phyloP scores from a whole-genome alignment of 495 filamentous ascomycete species.

The Penicillium roqueforti region DNA sequence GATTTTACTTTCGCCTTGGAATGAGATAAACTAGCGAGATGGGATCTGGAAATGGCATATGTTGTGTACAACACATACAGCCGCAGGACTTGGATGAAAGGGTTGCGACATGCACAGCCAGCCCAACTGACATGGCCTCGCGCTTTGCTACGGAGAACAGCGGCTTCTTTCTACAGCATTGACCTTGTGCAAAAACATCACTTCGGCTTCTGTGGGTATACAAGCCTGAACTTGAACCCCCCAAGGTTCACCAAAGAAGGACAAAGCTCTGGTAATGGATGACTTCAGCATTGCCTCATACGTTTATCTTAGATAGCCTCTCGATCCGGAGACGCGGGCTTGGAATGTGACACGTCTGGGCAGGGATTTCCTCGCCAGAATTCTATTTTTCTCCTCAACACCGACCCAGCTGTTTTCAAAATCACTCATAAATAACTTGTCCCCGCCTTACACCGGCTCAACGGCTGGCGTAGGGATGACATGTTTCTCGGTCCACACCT shows the following conservation, averaged over 20 bases:
- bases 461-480: background rate
- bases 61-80: background rate
- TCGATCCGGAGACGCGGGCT: slow-evolving; percentile 1
- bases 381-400: background rate
- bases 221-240: slow-evolving; percentile 1
- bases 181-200: background rate
- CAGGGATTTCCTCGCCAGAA: background rate
- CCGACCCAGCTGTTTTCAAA: background rate
- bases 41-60: background rate
- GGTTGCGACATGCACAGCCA: background rate
- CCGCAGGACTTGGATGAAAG: background rate
- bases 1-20: background rate
- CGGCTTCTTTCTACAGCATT: background rate
- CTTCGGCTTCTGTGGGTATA: background rate
- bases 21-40: background rate
- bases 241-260: background rate
- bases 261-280: slow-evolving; percentile 1
- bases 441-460: background rate
- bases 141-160: background rate
- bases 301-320: slow-evolving; percentile 4
- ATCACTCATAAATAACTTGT: slow-evolving; percentile 3
- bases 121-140: background rate
- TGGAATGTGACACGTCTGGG: slow-evolving; percentile 15
- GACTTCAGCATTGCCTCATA: slow-evolving; percentile 11
- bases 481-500: background rate